Base-by-base conservation (phyloP, 1,284 basidiomycete species). In the Pseudomicrostroma phylloplanum region DNA sequence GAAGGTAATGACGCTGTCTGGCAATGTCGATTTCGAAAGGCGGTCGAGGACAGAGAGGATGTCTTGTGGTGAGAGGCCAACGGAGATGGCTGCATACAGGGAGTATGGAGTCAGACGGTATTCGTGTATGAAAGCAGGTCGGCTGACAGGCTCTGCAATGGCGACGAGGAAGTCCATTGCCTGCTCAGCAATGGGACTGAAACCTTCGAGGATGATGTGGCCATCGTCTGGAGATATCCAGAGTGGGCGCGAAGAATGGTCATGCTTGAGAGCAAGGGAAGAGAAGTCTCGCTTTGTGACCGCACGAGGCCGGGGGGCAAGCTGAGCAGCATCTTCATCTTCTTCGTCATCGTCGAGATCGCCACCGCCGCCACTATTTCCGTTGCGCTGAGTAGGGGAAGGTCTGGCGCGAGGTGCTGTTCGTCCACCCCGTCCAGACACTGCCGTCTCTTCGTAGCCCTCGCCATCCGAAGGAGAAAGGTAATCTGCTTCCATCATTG, bases 21-120 rank as follows among this genome's bases (percentile, higher is more conserved):
- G 76, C 0, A 79, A 70, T 9, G 77, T 73, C 41, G 78, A 74
- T 55, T 79, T 79, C 41, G 76, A 78, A 3, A 79, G 68, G 23
- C 77, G 72, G 57, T 81, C 81, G 48, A 82, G 71, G 17, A 92
- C 96, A 83, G 93, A 92, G 80, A 98, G 96, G 74, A 98, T 98
- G 80, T 98, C 93, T 76, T 94, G 89, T 2, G 96, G 98, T 79
- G 97, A 91, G 42, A 99, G 83, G 23, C 96, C 96, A 63, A 99
- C 96, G 15, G 93, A 97, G 66, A 99, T 94, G 60, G 96, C 96
- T 59, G 96, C 96, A 81, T 98, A 97, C 30, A 99, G 84, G 25
- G 93, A 96, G 80, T 97, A 96, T 55, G 93, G 89, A 57, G 94
- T 97, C 75, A 99, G 87, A 81, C 96, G 92, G 85, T 97, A 99